Percentiles rank a stretch among this genome's conserved stretches.
phyloP scores from a whole-genome alignment of 345 rosid species.

The Odontarrhena argentea region DNA sequence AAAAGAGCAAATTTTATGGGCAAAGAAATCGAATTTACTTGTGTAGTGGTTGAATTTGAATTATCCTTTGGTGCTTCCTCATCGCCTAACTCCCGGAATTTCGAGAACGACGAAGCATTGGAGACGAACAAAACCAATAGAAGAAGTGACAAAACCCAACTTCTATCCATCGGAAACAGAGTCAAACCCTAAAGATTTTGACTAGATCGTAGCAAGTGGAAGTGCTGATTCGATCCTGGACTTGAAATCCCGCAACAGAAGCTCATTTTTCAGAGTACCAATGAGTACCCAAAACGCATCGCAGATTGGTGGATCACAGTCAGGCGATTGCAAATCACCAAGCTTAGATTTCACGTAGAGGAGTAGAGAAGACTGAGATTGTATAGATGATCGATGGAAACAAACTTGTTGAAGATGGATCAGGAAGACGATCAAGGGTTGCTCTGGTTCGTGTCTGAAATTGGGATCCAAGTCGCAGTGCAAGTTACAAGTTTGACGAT shows the following conservation, averaged over 20 bases:
- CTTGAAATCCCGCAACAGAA: slow-evolving; percentile 20
- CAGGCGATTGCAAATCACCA: slow-evolving; percentile 37
- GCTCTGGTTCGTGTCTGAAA: slow-evolving; percentile 30
- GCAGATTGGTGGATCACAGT: slow-evolving; percentile 33
- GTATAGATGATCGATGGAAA: slow-evolving; percentile 10
- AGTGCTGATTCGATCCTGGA: slow-evolving; percentile 28
- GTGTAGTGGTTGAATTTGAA: slow-evolving; percentile 35
- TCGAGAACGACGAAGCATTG: slow-evolving; percentile 39
- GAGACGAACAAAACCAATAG: slow-evolving; percentile 52
- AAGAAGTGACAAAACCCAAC: slow-evolving; percentile 41
- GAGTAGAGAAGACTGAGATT: background rate
- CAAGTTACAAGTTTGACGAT: slow-evolving; percentile 9
- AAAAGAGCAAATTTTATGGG: background rate
- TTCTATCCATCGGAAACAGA: slow-evolving; percentile 46
- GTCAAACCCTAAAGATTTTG: slow-evolving; percentile 15
- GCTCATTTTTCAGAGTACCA: slow-evolving; percentile 32
- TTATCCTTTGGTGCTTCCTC: slow-evolving; percentile 35
- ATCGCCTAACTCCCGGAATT: slow-evolving; percentile 42
- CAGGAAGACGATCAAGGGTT: slow-evolving; percentile 15
- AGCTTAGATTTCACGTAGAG: background rate
- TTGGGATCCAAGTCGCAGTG: slow-evolving; percentile 28
- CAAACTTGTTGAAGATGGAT: slow-evolving; percentile 18
- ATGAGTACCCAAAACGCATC: slow-evolving; percentile 15
- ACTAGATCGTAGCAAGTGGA: slow-evolving; percentile 18
- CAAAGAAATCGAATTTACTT: slow-evolving; percentile 38